Evolutionary conservation across 202 grass and related monocot genomes (phyloP), one percentile per base, ranked within the genome.

Genomic region (Panicum virgatum): DNA sequence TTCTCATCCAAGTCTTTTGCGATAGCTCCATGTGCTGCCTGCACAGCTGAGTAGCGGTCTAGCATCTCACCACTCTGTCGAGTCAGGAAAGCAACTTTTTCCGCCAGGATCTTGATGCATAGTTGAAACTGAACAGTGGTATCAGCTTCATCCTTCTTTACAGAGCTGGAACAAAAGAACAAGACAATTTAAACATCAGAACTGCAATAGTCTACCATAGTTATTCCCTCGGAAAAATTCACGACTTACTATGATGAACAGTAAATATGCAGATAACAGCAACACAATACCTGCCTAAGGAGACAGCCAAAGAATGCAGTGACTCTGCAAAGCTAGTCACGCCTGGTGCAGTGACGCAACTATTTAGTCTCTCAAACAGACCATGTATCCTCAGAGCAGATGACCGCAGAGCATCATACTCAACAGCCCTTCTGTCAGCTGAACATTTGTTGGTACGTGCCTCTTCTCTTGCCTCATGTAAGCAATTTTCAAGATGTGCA

Each of bases 391-490:
- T 94, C 59, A 99, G 71, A 76, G 96, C 87, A 87, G 87, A 90
- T 53, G 87, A 83, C 12, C 93, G 67, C 83, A 96, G 69, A 78
- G 91, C 91, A 70, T 99, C 88, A 70, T 99, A 96, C 62, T 99
- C 96, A 22, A 85, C 74, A 69, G 87, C 92, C 85, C 96, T 96
- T 90, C 96, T 99, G 56, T 99, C 96, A 78, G 96, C 89, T 77
- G 96, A 89, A 85, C 96, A 99, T 89, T 96, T 93, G 46, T 96
- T 93, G 29, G 89, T 99, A 50, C 85, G 89, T 16, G 96, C 93
- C 61, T 96, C 93, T 88, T 96, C 96, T 84, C 93, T 96, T 85
- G 96, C 93, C 71, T 99, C 93, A 51, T 94, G 93, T 63, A 96
- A 85, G 78, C 89, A 92, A 77, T 99, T 96, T 66, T 99, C 96